These are phyloP conservation scores for Linum tenue DNA, from an alignment of 345 rosid species.

Conservation along the genomic window DNA sequence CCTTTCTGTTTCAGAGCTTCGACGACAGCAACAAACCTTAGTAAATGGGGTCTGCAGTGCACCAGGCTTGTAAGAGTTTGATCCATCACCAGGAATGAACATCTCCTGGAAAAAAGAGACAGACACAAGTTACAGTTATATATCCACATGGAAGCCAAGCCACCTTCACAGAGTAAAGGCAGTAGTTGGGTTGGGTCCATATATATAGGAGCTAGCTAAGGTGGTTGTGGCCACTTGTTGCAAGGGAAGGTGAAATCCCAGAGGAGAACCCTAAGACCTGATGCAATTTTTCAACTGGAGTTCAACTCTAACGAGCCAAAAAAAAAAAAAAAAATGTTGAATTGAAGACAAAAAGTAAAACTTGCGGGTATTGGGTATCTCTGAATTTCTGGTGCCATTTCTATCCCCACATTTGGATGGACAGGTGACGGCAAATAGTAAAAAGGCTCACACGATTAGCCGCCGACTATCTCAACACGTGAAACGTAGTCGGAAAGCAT, in stretches of 20 bases:
- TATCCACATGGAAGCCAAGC: too few relatives aligned
- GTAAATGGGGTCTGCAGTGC: conserved; percentile 52
- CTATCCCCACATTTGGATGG: too few relatives aligned
- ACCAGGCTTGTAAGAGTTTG: conserved; percentile 35
- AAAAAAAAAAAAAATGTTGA: conserved; percentile 38
- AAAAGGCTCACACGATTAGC: too few relatives aligned
- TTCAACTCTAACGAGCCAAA: conserved; percentile 43
- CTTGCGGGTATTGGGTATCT: too few relatives aligned
- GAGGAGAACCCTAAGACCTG: conserved; percentile 51
- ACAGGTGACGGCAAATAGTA: too few relatives aligned
- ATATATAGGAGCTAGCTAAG: not conserved
- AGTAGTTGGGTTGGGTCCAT: too few relatives aligned
- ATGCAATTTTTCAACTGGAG: conserved; percentile 44
- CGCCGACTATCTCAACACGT: too few relatives aligned
- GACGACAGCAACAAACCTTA: conserved; percentile 13
- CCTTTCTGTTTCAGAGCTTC: not conserved
- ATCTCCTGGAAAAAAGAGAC: conserved; percentile 22
- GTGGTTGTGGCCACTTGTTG: conserved; percentile 35
- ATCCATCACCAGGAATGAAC: conserved; percentile 40
- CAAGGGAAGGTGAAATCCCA: conserved; percentile 53
- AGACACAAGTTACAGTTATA: not conserved
- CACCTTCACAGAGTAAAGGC: too few relatives aligned
- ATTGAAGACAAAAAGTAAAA: conserved; percentile 2
- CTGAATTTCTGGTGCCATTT: too few relatives aligned
- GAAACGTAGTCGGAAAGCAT: too few relatives aligned